A percentile compares a stretch with the other conserved stretches of the same genome.
Evolutionary conservation across 2,329 filamentous ascomycete species (phyloP).

Genomic region (Paecilomyces variotii): DNA sequence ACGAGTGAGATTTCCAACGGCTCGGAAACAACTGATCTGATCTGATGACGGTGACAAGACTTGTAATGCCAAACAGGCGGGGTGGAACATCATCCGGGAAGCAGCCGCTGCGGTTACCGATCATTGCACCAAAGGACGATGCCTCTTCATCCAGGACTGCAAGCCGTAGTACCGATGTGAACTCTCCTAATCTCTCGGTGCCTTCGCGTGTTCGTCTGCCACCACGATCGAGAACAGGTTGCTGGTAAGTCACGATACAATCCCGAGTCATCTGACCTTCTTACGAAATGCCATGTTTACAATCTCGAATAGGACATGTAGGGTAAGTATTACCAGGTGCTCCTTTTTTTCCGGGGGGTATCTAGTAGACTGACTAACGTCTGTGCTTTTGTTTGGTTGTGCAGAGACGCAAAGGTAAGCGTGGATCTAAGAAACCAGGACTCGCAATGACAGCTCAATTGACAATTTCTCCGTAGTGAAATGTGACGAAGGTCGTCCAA

Average conservation of each 20-base stretch:
- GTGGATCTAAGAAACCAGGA: neutral
- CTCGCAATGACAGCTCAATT: neutral
- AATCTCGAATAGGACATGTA: slow-evolving; percentile 29
- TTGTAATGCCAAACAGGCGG: slow-evolving; percentile 30
- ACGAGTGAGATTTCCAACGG: slow-evolving; percentile 9
- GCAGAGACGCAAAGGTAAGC: slow-evolving; percentile 35
- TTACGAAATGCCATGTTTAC: slow-evolving; percentile 3
- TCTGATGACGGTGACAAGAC: slow-evolving; percentile 26
- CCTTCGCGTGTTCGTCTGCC: slow-evolving; percentile 41
- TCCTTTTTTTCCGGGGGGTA: neutral
- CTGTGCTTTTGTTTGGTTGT: slow-evolving; percentile 2
- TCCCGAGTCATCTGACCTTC: slow-evolving; percentile 1
- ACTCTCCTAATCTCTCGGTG: slow-evolving; percentile 21
- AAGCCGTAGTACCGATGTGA: slow-evolving; percentile 23
- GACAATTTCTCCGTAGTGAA: slow-evolving; percentile 35
- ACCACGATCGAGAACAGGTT: slow-evolving; percentile 47
- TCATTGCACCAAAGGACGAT: slow-evolving; percentile 40
- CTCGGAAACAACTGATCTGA: slow-evolving; percentile 6
- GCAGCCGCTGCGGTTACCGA: slow-evolving; percentile 30
- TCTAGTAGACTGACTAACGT: slow-evolving; percentile 1
- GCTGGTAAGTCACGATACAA: slow-evolving; percentile 35
- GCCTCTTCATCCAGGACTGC: slow-evolving; percentile 20
- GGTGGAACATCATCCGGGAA: slow-evolving; percentile 28
- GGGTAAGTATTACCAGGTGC: slow-evolving; percentile 23
- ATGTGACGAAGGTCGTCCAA: slow-evolving; percentile 49